Percentiles rank a stretch among this genome's conserved stretches.
phyloP scores from a whole-genome alignment of 768 basidiomycete genomes.

The Boletus rufocinnamomeus region DNA sequence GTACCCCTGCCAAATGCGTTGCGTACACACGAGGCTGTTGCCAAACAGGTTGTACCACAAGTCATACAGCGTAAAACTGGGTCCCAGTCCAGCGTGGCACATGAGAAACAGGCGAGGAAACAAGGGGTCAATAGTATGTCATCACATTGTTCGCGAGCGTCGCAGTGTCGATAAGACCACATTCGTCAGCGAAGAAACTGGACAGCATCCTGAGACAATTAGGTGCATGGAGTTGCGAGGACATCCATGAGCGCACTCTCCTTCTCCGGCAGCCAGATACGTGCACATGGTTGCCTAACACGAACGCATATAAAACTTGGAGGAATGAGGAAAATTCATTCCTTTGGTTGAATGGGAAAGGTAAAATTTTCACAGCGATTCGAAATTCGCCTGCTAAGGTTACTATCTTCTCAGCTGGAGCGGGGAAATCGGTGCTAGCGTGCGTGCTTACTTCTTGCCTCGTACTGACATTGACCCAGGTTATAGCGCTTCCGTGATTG shows the following conservation, averaged over 20 bases:
- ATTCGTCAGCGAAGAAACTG: not conserved
- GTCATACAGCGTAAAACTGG: too few species aligned
- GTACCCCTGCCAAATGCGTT: too few species aligned
- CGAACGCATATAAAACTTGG: slow-evolving; percentile 4
- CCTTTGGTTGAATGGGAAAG: slow-evolving; percentile 20
- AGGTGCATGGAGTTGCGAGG: not conserved
- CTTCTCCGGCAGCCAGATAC: slow-evolving; percentile 8
- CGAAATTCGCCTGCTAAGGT: not conserved
- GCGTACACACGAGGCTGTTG: too few species aligned
- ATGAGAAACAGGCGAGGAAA: not conserved
- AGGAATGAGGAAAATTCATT: not conserved
- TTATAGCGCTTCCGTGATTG: slow-evolving; percentile 19
- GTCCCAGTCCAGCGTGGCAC: not conserved
- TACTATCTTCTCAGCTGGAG: slow-evolving; percentile 5
- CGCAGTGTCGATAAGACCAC: not conserved
- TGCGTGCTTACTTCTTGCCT: not conserved
- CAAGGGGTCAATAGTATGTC: not conserved
- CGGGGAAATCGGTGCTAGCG: slow-evolving; percentile 20
- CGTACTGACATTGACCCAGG: not conserved
- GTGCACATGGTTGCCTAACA: slow-evolving; percentile 15
- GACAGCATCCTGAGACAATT: slow-evolving; percentile 4
- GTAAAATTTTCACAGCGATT: not conserved
- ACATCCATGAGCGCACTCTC: not conserved
- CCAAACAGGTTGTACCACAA: too few species aligned
- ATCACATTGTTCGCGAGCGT: not conserved